A percentile compares a stretch with the other conserved stretches of the same genome.
These are phyloP conservation scores for Pseudozyma flocculosa DNA, from an alignment of 1,284 basidiomycete species.

Conservation along the genomic window DNA sequence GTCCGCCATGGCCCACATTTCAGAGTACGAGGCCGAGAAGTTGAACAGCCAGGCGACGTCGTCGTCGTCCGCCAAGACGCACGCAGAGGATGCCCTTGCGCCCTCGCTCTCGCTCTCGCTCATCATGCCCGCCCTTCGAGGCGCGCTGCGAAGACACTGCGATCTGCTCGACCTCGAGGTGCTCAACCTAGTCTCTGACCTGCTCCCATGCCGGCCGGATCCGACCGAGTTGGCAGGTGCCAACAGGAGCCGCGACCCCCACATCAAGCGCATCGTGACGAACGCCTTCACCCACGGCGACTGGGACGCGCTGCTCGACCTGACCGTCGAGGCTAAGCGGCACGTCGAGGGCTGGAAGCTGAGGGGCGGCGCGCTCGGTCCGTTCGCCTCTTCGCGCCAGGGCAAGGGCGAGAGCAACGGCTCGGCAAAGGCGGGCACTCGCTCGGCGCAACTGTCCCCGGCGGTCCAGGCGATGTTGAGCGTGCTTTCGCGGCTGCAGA, in stretches of 20 bases:
- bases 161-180: slow-evolving; percentile 48
- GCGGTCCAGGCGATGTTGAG: slow-evolving; percentile 8
- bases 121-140: slow-evolving; percentile 45
- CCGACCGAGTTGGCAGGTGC: slow-evolving; percentile 2
- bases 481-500: slow-evolving; percentile 6
- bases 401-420: no score
- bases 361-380: background rate
- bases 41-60: slow-evolving; percentile 8
- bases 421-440: background rate
- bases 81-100: slow-evolving; percentile 40
- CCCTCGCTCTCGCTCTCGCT: slow-evolving; percentile 42
- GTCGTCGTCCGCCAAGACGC: slow-evolving; percentile 6
- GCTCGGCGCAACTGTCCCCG: slow-evolving; percentile 1
- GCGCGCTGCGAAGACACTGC: slow-evolving; percentile 44
- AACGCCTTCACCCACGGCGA: slow-evolving; percentile 24
- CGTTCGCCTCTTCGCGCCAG: slow-evolving; percentile 3
- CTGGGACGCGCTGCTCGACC: slow-evolving; percentile 51
- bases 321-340: slow-evolving; percentile 43
- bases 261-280: slow-evolving; percentile 3
- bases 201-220: slow-evolving; percentile 26
- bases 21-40: slow-evolving; percentile 33
- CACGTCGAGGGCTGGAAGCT: slow-evolving; percentile 46
- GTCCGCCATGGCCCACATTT: slow-evolving; percentile 34
- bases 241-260: slow-evolving; percentile 4
- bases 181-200: slow-evolving; percentile 43